phyloP scores from a whole-genome alignment of 1,284 basidiomycete genomes.

The Lignosus rhinocerotis region DNA sequence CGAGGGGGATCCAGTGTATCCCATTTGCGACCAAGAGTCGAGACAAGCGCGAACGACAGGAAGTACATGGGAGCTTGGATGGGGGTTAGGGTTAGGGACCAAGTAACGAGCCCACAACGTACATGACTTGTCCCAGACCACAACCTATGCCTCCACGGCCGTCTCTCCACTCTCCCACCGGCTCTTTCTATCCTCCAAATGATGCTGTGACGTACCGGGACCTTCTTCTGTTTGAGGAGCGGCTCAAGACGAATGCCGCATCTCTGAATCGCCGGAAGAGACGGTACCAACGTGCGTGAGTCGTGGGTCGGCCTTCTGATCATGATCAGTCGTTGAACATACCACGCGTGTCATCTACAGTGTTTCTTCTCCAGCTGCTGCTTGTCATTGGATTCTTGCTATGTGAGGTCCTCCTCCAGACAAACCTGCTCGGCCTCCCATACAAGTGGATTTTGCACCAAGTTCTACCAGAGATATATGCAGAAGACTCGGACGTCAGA shows the following conservation, averaged over 20 bases:
- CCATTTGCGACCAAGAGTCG: no score
- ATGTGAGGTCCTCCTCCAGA: slow-evolving; percentile 71
- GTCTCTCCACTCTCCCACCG: slow-evolving; percentile 11
- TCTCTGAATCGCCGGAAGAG: slow-evolving; percentile 79
- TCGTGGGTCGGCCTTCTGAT: slow-evolving; percentile 5
- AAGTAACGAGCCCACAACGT: background rate
- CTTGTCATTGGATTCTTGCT: slow-evolving; percentile 71
- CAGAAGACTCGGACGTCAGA: slow-evolving; percentile 42
- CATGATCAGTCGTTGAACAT: slow-evolving; percentile 7
- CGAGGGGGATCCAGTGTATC: background rate
- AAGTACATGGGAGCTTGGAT: background rate
- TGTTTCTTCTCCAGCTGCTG: slow-evolving; percentile 75
- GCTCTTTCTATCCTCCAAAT: slow-evolving; percentile 57
- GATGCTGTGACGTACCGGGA: slow-evolving; percentile 85
- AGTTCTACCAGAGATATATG: slow-evolving; percentile 52
- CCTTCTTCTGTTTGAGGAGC: slow-evolving; percentile 92
- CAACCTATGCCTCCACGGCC: slow-evolving; percentile 20
- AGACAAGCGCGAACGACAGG: no score
- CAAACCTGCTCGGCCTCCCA: slow-evolving; percentile 64
- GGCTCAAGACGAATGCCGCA: slow-evolving; percentile 91
- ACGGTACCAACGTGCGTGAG: slow-evolving; percentile 81
- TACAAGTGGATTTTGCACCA: slow-evolving; percentile 53
- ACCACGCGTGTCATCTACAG: slow-evolving; percentile 39
- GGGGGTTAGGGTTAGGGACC: background rate
- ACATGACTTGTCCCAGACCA: background rate